These are phyloP conservation scores for Knufia petricola DNA, from an alignment of 2,329 filamentous ascomycete genomes.

Conservation along the genomic window DNA sequence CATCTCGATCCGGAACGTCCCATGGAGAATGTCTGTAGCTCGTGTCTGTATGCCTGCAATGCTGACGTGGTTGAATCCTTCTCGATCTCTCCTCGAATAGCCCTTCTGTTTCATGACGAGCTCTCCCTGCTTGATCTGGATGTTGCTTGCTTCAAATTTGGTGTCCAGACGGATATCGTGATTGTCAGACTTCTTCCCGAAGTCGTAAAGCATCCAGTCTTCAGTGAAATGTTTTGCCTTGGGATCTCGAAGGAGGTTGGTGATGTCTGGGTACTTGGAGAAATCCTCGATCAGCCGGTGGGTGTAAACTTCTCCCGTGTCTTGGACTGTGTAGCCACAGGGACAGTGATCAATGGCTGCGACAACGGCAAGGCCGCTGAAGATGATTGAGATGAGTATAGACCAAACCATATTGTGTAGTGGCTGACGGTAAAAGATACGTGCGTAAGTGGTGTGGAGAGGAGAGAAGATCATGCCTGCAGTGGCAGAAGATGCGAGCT, in stretches of 20 bases:
- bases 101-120: slow-evolving; percentile 23
- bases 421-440: not conserved
- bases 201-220: slow-evolving; percentile 25
- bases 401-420: slow-evolving; percentile 6
- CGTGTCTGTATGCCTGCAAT: slow-evolving; percentile 24
- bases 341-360: slow-evolving; percentile 11
- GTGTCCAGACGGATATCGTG: slow-evolving; percentile 21
- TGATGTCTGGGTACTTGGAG: slow-evolving; percentile 16
- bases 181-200: slow-evolving; percentile 21
- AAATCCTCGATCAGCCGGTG: slow-evolving; percentile 24
- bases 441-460: slow-evolving; percentile 6
- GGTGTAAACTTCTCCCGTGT: slow-evolving; percentile 23
- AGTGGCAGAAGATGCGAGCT: not conserved
- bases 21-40: slow-evolving; percentile 22
- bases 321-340: slow-evolving; percentile 17
- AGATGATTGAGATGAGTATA: not conserved
- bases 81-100: slow-evolving; percentile 18
- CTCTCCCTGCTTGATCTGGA: slow-evolving; percentile 22
- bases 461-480: not conserved
- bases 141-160: slow-evolving; percentile 23
- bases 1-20: slow-evolving; percentile 24
- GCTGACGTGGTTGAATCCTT: slow-evolving; percentile 20
- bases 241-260: slow-evolving; percentile 14
- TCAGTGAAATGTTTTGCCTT: slow-evolving; percentile 17
- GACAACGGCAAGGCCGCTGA: not conserved